Conservation (phyloP, 768 basidiomycete genomes). For the Ramaria rubella region DNA sequence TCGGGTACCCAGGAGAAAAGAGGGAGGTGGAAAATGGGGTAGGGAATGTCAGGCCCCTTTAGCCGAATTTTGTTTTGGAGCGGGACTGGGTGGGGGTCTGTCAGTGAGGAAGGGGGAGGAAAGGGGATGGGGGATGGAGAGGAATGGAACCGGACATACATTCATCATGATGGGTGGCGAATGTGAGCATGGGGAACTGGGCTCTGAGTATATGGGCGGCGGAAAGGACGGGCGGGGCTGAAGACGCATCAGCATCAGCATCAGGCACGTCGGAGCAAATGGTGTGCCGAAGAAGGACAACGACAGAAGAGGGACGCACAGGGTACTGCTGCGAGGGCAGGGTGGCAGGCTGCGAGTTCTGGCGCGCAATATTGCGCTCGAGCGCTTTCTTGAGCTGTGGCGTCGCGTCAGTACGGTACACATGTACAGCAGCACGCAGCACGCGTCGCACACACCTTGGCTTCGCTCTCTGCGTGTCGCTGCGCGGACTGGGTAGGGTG, state of each 20-base stretch:
- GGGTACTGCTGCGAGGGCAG: background rate
- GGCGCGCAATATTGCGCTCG: slow-evolving; percentile 5
- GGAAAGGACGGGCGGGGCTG: slow-evolving; percentile 3
- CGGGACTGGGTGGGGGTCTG: too few species aligned
- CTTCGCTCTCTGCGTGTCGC: slow-evolving; percentile 12
- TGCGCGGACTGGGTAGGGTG: slow-evolving; percentile 7
- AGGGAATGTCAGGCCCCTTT: too few species aligned
- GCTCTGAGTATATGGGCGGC: slow-evolving; percentile 4
- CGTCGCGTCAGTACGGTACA: background rate
- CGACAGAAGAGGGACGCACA: background rate
- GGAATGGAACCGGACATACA: too few species aligned
- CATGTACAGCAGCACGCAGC: background rate
- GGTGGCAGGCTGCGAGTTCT: background rate
- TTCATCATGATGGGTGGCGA: slow-evolving; percentile 9
- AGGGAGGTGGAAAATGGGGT: too few species aligned
- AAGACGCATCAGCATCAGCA: background rate
- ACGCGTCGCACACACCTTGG: slow-evolving; percentile 5
- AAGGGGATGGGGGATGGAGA: too few species aligned
- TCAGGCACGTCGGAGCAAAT: background rate
- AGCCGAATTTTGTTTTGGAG: too few species aligned
- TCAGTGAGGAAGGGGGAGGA: too few species aligned
- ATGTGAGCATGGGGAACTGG: slow-evolving; percentile 8
- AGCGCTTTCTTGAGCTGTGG: slow-evolving; percentile 9
- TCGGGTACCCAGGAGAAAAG: too few species aligned
- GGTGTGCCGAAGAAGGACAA: too few species aligned